Evolutionary conservation across 2,329 filamentous ascomycete genomes (phyloP).

Genomic region (Penicillium palitans): DNA sequence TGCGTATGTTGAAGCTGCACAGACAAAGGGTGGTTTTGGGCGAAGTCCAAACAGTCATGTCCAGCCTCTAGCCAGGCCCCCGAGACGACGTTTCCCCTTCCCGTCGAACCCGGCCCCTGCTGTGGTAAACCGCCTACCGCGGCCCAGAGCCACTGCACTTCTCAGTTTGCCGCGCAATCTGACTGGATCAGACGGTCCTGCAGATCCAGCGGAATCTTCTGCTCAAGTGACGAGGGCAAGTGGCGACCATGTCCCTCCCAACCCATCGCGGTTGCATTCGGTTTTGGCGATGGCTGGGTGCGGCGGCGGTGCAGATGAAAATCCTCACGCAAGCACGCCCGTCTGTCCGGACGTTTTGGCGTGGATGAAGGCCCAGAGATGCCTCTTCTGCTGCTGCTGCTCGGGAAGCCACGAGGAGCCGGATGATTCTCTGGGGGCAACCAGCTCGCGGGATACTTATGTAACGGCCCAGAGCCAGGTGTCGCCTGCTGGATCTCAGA

Average conservation of each 20-base stretch:
- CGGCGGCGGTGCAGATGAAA: neutral
- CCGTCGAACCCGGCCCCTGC: neutral
- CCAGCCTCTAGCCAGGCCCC: neutral
- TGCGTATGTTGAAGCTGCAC: neutral
- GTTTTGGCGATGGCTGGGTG: neutral
- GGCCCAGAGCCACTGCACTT: constrained; percentile 3
- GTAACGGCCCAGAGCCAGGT: constrained; percentile 16
- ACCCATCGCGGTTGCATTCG: constrained; percentile 5
- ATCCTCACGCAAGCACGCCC: neutral
- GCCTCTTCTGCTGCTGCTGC: constrained; percentile 17
- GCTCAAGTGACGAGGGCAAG: neutral
- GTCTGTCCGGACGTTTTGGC: neutral
- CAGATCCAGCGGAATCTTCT: neutral
- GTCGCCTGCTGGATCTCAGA: constrained; percentile 5
- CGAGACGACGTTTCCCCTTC: constrained; percentile 1
- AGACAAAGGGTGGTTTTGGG: constrained; percentile 2
- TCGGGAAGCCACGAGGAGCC: neutral
- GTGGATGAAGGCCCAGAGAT: constrained; percentile 11
- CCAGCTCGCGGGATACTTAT: constrained; percentile 19
- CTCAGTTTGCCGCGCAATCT: neutral
- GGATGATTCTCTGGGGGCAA: constrained; percentile 5
- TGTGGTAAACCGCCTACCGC: neutral
- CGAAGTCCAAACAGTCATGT: neutral
- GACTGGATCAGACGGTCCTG: neutral
- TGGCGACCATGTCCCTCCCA: neutral